Base-by-base conservation (phyloP, 2,329 filamentous ascomycete genomes). In the Amauroascus verrucosus region DNA sequence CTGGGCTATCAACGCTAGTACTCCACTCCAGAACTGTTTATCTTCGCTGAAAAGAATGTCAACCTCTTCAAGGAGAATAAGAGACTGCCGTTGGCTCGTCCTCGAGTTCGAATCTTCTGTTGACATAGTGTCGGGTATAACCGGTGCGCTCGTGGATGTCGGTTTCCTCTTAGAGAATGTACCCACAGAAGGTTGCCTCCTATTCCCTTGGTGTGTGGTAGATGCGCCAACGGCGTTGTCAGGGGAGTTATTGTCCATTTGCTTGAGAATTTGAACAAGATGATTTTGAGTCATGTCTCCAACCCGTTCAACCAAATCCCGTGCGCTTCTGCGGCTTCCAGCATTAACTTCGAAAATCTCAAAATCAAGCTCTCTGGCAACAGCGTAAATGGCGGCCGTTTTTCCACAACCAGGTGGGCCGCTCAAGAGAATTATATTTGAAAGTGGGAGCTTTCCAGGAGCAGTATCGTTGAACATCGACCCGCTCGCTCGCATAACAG, bases 211-310 rank as follows among this genome's bases (percentile, higher is more conserved):
- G 52, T 55, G 60, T 14, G 18, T 33, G 24, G 20, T 41, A 14
- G 14, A n/a, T 8, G 16, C 30, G 14, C 1, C 18, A 16, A 18
- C 18, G 33, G 53, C 26, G 16, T 22, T 37, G 11, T 13, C 37
- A 18, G 51, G 7, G 46, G 32, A 20, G 41, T 13, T 26, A 56
- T 35, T 68, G 66, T 47, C 72, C 57, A 53, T 65, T 30, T 61
- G 56, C 33, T 64, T 61, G 7, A 66, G 50, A 41, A 76, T 76
- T 58, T 83, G 82, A 18, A 98, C 91, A 1, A 95, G 77, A 68
- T 98, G 93, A 62, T 98, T 97, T 57, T 84, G 84, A 3, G 89
- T 93, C 91, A 98, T 97, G 68, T 98, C 89, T 38, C 93, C 94
- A 43, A 98, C 88, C 61, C 81, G 87, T 62, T 98, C 93, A 32